phyloP scores from a whole-genome alignment of 2,329 filamentous ascomycete genomes.

The Periconia macrospinosa region DNA sequence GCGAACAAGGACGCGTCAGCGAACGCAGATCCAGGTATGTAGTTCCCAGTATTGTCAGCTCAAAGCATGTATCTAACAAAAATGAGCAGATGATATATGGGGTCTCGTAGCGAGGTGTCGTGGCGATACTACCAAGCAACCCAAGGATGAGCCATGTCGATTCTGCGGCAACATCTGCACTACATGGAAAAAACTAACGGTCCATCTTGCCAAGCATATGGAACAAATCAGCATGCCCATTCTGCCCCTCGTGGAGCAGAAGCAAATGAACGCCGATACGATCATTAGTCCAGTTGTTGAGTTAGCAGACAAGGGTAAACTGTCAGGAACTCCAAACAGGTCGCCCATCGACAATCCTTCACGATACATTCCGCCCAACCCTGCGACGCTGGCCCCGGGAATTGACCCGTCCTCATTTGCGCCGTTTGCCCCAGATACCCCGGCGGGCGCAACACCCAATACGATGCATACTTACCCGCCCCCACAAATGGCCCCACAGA shows the following conservation, averaged over 20 bases:
- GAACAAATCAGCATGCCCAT: conserved; percentile 86
- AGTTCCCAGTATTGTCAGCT: too few species aligned
- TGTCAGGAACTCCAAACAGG: conserved; percentile 28
- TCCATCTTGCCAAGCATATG: conserved; percentile 95
- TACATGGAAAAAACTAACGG: conserved; percentile 90
- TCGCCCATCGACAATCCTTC: conserved; percentile 36
- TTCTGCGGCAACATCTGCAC: conserved; percentile 82
- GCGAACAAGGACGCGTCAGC: conserved; percentile 35
- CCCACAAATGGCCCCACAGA: conserved; percentile 34
- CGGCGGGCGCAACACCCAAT: conserved; percentile 22
- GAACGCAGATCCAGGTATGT: conserved; percentile 29
- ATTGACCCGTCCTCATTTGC: conserved; percentile 30
- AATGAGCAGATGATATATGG: conserved; percentile 66
- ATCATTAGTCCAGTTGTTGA: conserved; percentile 43
- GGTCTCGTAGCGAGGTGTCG: conserved; percentile 77
- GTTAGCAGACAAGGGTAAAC: conserved; percentile 36
- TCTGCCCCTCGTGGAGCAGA: conserved; percentile 51
- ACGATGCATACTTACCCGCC: conserved; percentile 44
- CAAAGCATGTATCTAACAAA: conserved; percentile 12
- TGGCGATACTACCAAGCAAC: conserved; percentile 64
- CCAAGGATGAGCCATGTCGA: conserved; percentile 77
- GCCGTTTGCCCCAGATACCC: conserved; percentile 25
- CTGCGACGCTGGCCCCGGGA: conserved; percentile 33
- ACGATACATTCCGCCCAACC: conserved; percentile 27
- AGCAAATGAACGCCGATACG: conserved; percentile 40